A percentile compares a stretch with the other conserved stretches of the same genome.
Conservation (phyloP, 192 early-diverging fungal species). For the Entomortierella beljakovae region DNA sequence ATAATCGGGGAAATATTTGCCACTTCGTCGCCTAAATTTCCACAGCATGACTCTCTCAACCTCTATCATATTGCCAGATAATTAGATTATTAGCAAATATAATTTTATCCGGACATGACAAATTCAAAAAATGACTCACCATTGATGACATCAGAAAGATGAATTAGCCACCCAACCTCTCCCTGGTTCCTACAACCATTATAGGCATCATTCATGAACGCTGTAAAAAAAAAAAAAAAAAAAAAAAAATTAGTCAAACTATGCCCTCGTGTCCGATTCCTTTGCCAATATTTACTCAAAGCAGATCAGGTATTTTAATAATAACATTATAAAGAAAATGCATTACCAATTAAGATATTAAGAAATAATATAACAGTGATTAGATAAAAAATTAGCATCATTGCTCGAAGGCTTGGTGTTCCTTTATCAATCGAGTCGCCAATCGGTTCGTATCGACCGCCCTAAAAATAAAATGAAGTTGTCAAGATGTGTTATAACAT, state of each 20-base stretch:
- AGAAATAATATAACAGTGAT: slow-evolving; percentile 32
- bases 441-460: slow-evolving; percentile 29
- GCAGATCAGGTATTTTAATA: not conserved
- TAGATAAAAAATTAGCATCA: slow-evolving; percentile 23
- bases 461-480: slow-evolving; percentile 12
- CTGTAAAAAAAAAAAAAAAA: not conserved
- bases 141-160: slow-evolving; percentile 23
- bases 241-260: no score
- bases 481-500: no score
- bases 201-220: slow-evolving; percentile 28
- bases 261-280: no score
- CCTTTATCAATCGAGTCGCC: not conserved
- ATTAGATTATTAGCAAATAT: not conserved
- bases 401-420: slow-evolving; percentile 4
- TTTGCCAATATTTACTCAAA: not conserved
- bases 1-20: not conserved
- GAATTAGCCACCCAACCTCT: slow-evolving; percentile 15
- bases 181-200: slow-evolving; percentile 14
- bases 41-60: not conserved
- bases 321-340: not conserved
- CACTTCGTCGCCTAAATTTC: not conserved
- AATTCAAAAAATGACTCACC: slow-evolving; percentile 19
- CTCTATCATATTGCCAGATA: not conserved
- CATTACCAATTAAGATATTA: slow-evolving; percentile 33
- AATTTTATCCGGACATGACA: no score